phyloP scores from a whole-genome alignment of 2,329 filamentous ascomycete species.

The Penicillium sp. region DNA sequence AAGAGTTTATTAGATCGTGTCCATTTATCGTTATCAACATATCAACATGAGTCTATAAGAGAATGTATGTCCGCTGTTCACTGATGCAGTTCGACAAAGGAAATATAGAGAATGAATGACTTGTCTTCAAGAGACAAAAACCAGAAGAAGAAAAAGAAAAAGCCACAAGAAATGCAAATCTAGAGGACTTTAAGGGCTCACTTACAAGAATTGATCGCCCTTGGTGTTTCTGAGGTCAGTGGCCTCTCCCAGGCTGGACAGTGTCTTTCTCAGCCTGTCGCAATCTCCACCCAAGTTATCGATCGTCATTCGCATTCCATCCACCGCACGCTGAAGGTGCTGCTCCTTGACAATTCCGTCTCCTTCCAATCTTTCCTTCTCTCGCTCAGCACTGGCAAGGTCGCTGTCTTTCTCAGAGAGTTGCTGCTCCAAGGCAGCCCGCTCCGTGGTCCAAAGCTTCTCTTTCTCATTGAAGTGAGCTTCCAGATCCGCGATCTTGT shows the following conservation, averaged over 20 bases:
- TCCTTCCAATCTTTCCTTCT: slow-evolving; percentile 44
- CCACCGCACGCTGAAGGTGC: slow-evolving; percentile 44
- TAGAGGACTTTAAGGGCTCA: slow-evolving; percentile 30
- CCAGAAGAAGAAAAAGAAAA: slow-evolving; percentile 16
- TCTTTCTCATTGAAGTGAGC: slow-evolving; percentile 31
- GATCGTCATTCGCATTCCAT: slow-evolving; percentile 49
- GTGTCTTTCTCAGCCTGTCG: slow-evolving; percentile 50
- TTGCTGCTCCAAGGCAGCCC: slow-evolving; percentile 31
- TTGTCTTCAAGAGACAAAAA: slow-evolving; percentile 15
- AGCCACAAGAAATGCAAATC: slow-evolving; percentile 19
- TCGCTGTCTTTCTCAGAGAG: slow-evolving; percentile 45
- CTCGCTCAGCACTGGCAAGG: slow-evolving; percentile 44
- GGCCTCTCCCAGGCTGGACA: slow-evolving; percentile 51
- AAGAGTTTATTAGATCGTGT: slow-evolving; percentile 41
- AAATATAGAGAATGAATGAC: slow-evolving; percentile 19
- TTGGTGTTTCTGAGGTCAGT: slow-evolving; percentile 51
- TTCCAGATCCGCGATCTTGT: slow-evolving; percentile 28
- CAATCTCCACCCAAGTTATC: slow-evolving; percentile 52
- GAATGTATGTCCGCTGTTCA: slow-evolving; percentile 3
- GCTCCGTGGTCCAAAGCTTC: slow-evolving; percentile 34
- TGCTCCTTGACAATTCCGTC: slow-evolving; percentile 48
- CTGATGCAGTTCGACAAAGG: slow-evolving; percentile 12
- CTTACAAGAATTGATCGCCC: slow-evolving; percentile 52
- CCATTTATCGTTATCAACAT: slow-evolving; percentile 38
- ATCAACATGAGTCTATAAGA: slow-evolving; percentile 32